phyloP scores from a whole-genome alignment of 257 asterid genomes.

The Hygrophila difformis region DNA sequence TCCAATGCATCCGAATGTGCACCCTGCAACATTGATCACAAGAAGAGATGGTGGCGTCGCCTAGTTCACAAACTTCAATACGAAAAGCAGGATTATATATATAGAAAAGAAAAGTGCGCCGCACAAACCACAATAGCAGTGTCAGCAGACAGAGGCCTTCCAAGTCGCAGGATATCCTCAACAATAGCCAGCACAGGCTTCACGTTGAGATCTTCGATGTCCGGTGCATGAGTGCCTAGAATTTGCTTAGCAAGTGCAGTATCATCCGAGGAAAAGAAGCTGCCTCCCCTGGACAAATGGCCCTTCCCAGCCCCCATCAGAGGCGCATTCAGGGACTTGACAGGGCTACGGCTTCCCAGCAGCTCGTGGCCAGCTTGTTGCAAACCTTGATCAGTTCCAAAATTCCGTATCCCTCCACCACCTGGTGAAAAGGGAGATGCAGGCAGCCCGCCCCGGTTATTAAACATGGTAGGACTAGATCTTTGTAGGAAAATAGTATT shows the following conservation, averaged over 20 bases:
- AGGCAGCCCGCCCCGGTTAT: too few species aligned
- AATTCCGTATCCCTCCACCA: constrained; percentile 5
- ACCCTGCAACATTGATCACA: too few species aligned
- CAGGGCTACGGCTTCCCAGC: constrained; percentile 9
- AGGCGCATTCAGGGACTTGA: constrained; percentile 5
- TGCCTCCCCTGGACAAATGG: constrained; percentile 27
- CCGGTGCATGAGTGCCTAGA: constrained; percentile 38
- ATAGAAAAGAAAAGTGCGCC: too few species aligned
- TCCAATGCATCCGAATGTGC: too few species aligned
- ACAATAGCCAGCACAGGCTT: constrained; percentile 38
- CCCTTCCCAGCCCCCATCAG: constrained; percentile 9
- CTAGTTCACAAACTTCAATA: too few species aligned
- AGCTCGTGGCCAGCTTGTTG: constrained; percentile 17
- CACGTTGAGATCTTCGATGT: constrained; percentile 45
- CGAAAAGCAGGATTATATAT: too few species aligned
- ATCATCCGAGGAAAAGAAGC: constrained; percentile 41
- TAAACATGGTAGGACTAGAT: constrained; percentile 22
- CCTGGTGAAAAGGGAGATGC: too few species aligned
- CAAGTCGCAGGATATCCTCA: constrained; percentile 52
- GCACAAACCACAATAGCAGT: too few species aligned
- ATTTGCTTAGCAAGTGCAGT: constrained; percentile 44
- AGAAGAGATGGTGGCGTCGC: too few species aligned
- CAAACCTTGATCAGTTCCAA: constrained; percentile 9
- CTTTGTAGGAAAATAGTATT: background rate
- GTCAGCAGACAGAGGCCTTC: constrained; percentile 21